Conservation (phyloP, 306 rosid species). For the Astragalus membranaceus region DNA sequence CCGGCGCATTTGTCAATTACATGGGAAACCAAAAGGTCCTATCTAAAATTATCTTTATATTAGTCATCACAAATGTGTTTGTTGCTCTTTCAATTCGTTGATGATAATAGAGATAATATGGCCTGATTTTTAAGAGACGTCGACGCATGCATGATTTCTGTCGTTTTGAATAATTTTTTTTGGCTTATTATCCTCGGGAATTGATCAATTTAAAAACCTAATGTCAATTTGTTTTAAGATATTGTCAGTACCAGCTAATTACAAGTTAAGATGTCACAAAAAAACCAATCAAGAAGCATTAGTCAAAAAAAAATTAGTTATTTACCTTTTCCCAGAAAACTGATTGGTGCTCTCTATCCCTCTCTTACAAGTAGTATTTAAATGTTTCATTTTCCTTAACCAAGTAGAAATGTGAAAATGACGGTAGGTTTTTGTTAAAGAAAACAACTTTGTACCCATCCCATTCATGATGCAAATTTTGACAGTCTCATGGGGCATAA, state of each 20-base stretch:
- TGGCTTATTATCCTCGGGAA: background rate
- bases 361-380: background rate
- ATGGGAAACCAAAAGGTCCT: conserved; percentile 6
- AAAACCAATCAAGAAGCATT: no score
- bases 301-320: no score
- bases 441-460: no score
- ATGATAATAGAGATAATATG: background rate
- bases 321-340: no score
- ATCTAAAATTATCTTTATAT: background rate
- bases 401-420: no score
- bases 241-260: background rate
- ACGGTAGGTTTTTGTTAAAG: no score
- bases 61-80: conserved; percentile 2
- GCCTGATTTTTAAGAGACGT: background rate
- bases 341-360: no score
- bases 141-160: background rate
- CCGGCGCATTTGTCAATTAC: conserved; percentile 30
- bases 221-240: background rate
- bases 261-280: background rate
- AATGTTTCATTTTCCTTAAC: no score
- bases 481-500: no score
- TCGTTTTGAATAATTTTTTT: background rate
- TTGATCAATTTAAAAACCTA: background rate
- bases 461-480: no score
- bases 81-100: background rate